Evolutionary conservation across 148 eudicot species (phyloP).

Genomic region (Mesembryanthemum crystallinum): DNA sequence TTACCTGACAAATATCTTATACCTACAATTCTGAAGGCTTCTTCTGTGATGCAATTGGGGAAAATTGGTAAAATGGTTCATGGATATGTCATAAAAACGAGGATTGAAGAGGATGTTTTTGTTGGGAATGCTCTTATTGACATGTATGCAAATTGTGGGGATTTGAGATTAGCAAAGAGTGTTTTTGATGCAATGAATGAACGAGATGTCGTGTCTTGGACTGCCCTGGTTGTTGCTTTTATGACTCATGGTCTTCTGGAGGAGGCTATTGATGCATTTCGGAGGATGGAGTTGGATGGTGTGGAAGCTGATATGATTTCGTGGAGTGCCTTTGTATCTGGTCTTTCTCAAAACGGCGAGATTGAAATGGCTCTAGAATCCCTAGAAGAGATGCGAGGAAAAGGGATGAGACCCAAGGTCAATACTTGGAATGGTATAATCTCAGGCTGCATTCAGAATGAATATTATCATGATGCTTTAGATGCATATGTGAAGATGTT

Average conservation of each 20-base stretch:
- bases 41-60: conserved; percentile 32
- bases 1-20: conserved; percentile 52
- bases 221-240: conserved; percentile 54
- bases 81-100: conserved; percentile 44
- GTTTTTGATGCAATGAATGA: conserved; percentile 50
- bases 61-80: conserved; percentile 56
- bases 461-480: conserved; percentile 42
- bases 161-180: conserved; percentile 36
- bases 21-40: conserved; percentile 55
- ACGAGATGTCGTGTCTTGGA: conserved; percentile 63
- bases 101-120: conserved; percentile 41
- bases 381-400: conserved; percentile 43
- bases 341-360: conserved; percentile 51
- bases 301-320: conserved; percentile 46
- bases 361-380: conserved; percentile 37
- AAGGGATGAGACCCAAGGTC: conserved; percentile 37
- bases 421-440: conserved; percentile 60
- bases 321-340: conserved; percentile 53
- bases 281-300: conserved; percentile 45
- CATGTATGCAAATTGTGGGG: conserved; percentile 57
- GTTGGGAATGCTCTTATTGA: conserved; percentile 56
- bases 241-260: conserved; percentile 38
- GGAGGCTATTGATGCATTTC: conserved; percentile 40
- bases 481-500: conserved; percentile 38
- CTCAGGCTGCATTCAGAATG: conserved; percentile 48